These are phyloP conservation scores for Cyberlindnera sargentensis DNA, from an alignment of 805 yeast species.

Conservation along the genomic window DNA sequence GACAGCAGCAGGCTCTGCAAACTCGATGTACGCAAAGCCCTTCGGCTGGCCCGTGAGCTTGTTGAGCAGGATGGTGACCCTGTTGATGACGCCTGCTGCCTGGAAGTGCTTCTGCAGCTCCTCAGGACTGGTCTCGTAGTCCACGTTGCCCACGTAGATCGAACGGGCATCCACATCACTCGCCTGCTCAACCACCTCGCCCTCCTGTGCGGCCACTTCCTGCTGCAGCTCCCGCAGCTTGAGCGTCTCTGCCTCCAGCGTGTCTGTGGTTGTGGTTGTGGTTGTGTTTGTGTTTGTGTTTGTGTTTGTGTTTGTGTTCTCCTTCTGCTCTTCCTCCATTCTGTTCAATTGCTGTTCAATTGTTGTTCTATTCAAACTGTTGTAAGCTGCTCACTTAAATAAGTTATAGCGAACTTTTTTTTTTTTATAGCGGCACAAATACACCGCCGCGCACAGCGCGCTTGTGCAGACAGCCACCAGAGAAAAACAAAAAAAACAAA, in stretches of 20 bases:
- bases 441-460: no score
- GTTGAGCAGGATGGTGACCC: constrained; percentile 73
- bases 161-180: constrained; percentile 72
- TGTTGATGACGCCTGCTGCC: constrained; percentile 62
- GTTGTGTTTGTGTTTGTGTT: background rate
- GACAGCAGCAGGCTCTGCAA: constrained; percentile 59
- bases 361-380: background rate
- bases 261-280: background rate
- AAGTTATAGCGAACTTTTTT: no score
- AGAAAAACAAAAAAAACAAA: no score
- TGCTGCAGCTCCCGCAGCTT: constrained; percentile 53
- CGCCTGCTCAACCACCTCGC: constrained; percentile 38
- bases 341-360: background rate
- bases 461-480: no score
- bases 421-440: no score
- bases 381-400: no score
- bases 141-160: constrained; percentile 80
- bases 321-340: background rate
- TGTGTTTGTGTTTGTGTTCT: background rate
- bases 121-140: constrained; percentile 69
- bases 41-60: constrained; percentile 74
- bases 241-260: constrained; percentile 47
- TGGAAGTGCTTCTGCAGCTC: constrained; percentile 73
- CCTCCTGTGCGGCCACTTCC: constrained; percentile 35
- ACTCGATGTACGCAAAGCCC: constrained; percentile 85